phyloP scores from a whole-genome alignment of 2,329 filamentous ascomycete genomes.

The Cylindrodendrum hubeiense region DNA sequence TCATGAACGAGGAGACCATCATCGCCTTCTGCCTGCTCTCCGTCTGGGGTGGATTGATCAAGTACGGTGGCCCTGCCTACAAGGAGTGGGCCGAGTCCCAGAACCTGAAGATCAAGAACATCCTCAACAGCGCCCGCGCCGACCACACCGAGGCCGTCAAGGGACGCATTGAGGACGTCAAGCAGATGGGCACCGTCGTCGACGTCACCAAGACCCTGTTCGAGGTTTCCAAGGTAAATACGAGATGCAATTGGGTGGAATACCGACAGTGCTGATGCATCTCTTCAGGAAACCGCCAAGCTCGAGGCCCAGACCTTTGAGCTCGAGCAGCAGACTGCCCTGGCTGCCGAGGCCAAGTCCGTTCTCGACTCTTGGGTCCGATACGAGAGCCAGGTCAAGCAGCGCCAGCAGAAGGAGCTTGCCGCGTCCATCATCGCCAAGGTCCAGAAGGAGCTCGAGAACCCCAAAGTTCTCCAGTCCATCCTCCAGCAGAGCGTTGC shows the following conservation, averaged over 20 bases:
- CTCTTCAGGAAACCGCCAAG: slow-evolving; percentile 87
- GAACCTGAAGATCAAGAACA: slow-evolving; percentile 91
- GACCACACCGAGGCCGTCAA: slow-evolving; percentile 97
- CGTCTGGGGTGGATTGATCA: slow-evolving; percentile 92
- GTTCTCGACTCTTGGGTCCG: slow-evolving; percentile 99
- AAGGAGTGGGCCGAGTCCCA: slow-evolving; percentile 91
- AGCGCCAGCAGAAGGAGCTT: slow-evolving; percentile 97
- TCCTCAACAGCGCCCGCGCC: slow-evolving; percentile 92
- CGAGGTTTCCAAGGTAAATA: slow-evolving; percentile 92
- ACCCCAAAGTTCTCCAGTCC: slow-evolving; percentile 96
- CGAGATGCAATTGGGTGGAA: slow-evolving; percentile 24
- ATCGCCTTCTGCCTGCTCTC: slow-evolving; percentile 92
- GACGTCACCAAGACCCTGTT: slow-evolving; percentile 98
- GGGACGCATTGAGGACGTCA: slow-evolving; percentile 91
- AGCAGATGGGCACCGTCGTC: slow-evolving; percentile 94
- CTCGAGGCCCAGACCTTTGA: slow-evolving; percentile 97
- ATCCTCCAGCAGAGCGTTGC: slow-evolving; percentile 96
- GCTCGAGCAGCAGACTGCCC: slow-evolving; percentile 94
- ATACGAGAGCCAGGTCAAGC: slow-evolving; percentile 99
- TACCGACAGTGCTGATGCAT: slow-evolving; percentile 36
- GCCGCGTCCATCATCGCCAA: slow-evolving; percentile 94
- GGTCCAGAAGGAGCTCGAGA: slow-evolving; percentile 99
- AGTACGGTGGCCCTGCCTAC: slow-evolving; percentile 94
- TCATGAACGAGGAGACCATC: slow-evolving; percentile 98
- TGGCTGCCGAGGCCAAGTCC: slow-evolving; percentile 92